Evolutionary conservation across 345 rosid genomes (phyloP).

Genomic region (Aegle marmelos): DNA sequence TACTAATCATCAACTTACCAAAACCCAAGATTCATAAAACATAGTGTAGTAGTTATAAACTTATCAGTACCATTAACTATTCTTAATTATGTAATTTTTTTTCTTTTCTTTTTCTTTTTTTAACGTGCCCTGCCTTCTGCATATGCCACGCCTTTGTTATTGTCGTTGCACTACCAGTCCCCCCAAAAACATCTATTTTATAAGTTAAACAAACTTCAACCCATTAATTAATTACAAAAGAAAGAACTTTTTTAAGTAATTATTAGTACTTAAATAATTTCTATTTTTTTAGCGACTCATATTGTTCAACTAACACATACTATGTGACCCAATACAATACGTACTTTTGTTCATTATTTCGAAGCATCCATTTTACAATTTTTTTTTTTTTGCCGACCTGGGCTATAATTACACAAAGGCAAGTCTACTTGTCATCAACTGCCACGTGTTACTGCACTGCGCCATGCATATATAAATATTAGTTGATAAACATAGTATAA

Average conservation of each 20-base stretch:
- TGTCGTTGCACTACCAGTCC: constrained; percentile 24
- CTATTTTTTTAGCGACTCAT: neutral
- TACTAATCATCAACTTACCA: constrained; percentile 1
- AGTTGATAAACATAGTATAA: neutral
- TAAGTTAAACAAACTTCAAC: constrained; percentile 26
- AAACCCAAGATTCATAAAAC: constrained; percentile 9
- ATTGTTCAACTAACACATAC: constrained; percentile 28
- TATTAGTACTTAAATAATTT: neutral
- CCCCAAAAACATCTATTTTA: neutral
- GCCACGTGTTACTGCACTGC: neutral
- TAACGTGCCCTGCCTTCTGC: neutral
- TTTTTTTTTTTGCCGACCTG: constrained; percentile 10
- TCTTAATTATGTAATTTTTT: neutral
- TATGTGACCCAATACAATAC: neutral
- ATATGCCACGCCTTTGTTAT: constrained; percentile 13
- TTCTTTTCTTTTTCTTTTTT: too few relatives aligned
- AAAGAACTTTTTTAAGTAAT: neutral
- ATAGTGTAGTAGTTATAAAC: neutral
- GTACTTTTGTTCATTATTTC: neutral
- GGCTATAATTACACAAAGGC: neutral
- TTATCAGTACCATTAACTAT: neutral
- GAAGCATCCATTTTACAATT: neutral
- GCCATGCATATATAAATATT: neutral
- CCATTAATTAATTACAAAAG: neutral
- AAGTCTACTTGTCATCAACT: neutral